Base-by-base conservation (phyloP, 2,329 filamentous ascomycete genomes). In the Alternaria sp. region DNA sequence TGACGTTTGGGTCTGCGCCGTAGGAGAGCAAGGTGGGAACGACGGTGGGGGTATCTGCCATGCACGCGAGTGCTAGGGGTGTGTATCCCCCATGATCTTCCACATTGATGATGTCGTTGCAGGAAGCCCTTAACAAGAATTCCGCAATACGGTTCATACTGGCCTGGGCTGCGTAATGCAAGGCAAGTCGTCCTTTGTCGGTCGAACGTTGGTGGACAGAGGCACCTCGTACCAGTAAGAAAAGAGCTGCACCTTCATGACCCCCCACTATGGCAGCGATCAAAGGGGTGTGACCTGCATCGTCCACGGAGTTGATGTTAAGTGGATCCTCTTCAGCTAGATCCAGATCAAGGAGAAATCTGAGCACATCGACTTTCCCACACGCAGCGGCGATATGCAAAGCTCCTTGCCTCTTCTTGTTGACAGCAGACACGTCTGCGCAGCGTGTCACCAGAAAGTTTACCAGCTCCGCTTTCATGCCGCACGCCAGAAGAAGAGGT, bases 401-500 rank as follows among this genome's bases (percentile, higher is more conserved):
- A 7, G 61, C 66, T 12, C 47, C 49, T 3, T 61, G 56, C 3
- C 57, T 44, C 3, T 62, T 47, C 21, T 65, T 65, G 47, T 70
- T 66, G 36, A 51, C 60, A 6, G 62, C 57, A 12, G 59, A 45
- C 2, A 55, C 12, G 51, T 71, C 62, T 15, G 66, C 69, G 15
- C 66, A 69, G 26, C 55, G 50, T 15, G 59, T 26, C 3, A 67
- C 17, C 21, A 73, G 56, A 15, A 62, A 43, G 4, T 49, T 23
- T 1, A 69, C 43, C 55, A 70, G 62, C 1, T 51, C 49, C 3
- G 54, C 32, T 3, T 44, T n/a, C 12, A 55, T 57, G 26, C 68
- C 57, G 47, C 66, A 67, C 9, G 66, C 64, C 1, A 69, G 6
- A 5, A 72, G 59, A 43, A 74, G 64, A 6, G 71, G 70, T 2